phyloP scores from a whole-genome alignment of 225 moss, liverwort and hornwort genomes.

The Lunularia cruciata region DNA sequence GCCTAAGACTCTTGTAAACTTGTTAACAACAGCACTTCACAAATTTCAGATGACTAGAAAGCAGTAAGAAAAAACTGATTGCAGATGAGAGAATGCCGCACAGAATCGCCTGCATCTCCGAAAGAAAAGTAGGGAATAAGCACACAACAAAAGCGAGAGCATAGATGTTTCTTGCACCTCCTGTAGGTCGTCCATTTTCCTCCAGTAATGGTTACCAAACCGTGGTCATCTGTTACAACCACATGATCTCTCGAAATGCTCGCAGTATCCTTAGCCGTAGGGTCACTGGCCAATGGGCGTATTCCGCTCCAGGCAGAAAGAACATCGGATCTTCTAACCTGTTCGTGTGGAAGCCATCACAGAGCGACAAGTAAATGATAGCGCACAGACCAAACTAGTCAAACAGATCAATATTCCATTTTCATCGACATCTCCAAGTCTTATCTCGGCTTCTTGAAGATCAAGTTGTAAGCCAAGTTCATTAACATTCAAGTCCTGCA shows the following conservation, averaged over 20 bases:
- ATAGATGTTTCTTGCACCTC: slow-evolving; percentile 34
- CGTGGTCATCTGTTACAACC: slow-evolving; percentile 71
- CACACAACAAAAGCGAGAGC: too few relatives aligned
- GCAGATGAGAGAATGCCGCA: too few relatives aligned
- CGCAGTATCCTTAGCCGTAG: slow-evolving; percentile 83
- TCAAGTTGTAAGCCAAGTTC: not conserved
- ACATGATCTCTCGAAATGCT: slow-evolving; percentile 97
- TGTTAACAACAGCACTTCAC: not conserved
- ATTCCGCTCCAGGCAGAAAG: slow-evolving; percentile 99
- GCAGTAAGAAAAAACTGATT: not conserved
- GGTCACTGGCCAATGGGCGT: slow-evolving; percentile 88
- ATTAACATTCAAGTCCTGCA: not conserved
- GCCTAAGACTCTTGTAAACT: not conserved
- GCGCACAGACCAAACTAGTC: too few relatives aligned
- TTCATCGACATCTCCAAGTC: too few relatives aligned
- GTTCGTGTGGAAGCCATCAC: too few relatives aligned
- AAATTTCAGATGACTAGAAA: not conserved
- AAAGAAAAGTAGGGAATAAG: too few relatives aligned
- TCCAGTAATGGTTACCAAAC: slow-evolving; percentile 86
- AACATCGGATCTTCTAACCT: slow-evolving; percentile 85
- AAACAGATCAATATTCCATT: too few relatives aligned
- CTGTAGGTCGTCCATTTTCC: slow-evolving; percentile 99
- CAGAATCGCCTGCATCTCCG: too few relatives aligned
- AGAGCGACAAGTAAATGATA: not conserved
- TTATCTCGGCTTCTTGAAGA: not conserved